These are phyloP conservation scores for Pseudogymnoascus sp. DNA, from an alignment of 2,329 filamentous ascomycete genomes.

Conservation along the genomic window DNA sequence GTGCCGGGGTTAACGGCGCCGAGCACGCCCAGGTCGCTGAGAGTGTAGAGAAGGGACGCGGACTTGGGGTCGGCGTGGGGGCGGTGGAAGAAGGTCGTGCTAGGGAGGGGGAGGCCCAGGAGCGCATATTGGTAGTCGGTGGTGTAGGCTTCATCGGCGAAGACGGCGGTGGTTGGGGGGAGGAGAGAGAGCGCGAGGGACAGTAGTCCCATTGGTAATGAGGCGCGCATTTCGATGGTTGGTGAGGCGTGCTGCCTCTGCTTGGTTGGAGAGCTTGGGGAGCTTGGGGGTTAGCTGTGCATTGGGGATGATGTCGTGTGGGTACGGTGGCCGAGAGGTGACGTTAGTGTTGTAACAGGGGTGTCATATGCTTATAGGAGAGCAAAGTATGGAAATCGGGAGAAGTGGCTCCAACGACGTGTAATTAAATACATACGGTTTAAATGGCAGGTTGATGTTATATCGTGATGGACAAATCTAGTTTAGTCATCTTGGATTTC, in stretches of 20 bases:
- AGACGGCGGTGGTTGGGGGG: conserved; percentile 53
- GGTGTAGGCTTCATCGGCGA: conserved; percentile 82
- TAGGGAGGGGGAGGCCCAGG: conserved; percentile 71
- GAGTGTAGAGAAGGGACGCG: conserved; percentile 82
- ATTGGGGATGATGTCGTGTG: conserved; percentile 6
- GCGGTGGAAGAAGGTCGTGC: conserved; percentile 91
- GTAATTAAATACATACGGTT: not conserved
- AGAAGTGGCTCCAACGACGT: not conserved
- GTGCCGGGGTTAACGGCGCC: conserved; percentile 86
- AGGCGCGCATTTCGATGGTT: not conserved
- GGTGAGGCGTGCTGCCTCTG: conserved; percentile 2
- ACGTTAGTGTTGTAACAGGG: not conserved
- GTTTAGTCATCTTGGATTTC: too few species aligned
- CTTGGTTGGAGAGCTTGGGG: not conserved
- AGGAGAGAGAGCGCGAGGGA: conserved; percentile 22
- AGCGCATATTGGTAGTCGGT: conserved; percentile 91
- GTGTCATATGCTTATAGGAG: not conserved
- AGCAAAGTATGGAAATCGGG: not conserved
- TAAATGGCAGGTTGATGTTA: not conserved
- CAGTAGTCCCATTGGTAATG: conserved; percentile 23
- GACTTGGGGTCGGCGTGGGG: conserved; percentile 70
- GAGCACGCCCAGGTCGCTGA: conserved; percentile 76
- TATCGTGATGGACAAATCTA: not conserved
- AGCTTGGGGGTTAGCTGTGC: conserved; percentile 3
- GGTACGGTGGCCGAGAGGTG: not conserved